Base-by-base conservation (phyloP, 148 eudicot genomes). In the Mesembryanthemum crystallinum region DNA sequence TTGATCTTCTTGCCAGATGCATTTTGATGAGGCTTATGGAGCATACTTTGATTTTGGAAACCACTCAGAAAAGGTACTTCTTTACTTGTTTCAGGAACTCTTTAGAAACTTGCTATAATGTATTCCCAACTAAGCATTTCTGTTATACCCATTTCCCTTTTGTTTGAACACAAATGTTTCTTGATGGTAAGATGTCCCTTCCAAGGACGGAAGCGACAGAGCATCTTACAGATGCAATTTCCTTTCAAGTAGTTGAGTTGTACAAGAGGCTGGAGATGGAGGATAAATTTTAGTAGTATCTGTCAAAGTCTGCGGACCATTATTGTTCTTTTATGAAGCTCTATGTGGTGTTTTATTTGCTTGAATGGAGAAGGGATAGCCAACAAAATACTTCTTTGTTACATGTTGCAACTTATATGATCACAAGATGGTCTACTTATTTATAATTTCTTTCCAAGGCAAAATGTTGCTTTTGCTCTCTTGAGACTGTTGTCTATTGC, bases 11-110 rank as follows among this genome's bases (percentile, higher is more conserved):
- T 70, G 51, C 67, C 87, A 95, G 98, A 90, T 95, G 96, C 98
- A 95, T 83, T 86, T 89, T 76, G 96, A 89, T 78, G 82, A 85
- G 74, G 79, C 82, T 30, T 74, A 82, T 78, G 98, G 96, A 79
- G 88, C 94, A 75, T 95, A 95, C 80, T 92, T 88, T 82, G 98
- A 95, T 88, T 95, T 86, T 61, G 98, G 98, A 61, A 89, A 92
- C 86, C 98, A 95, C 82, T 85, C 98, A 61, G 98, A 95, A 85
- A 88, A 86, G 92, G 98, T 92, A 83, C 65, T 17, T 33, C 23
- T 23, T 25, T 42, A 39, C 12, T 43, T 30, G 39, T 18, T 59
- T 58, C 54, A 42, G 25, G n/a, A 43, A 58, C 54, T 66, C 28
- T n/a, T 67, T 42, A 37, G 64, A 68, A 49, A 67, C 59, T 69